phyloP scores from a whole-genome alignment of 2,329 filamentous ascomycete species.

The Alternaria sp. region DNA sequence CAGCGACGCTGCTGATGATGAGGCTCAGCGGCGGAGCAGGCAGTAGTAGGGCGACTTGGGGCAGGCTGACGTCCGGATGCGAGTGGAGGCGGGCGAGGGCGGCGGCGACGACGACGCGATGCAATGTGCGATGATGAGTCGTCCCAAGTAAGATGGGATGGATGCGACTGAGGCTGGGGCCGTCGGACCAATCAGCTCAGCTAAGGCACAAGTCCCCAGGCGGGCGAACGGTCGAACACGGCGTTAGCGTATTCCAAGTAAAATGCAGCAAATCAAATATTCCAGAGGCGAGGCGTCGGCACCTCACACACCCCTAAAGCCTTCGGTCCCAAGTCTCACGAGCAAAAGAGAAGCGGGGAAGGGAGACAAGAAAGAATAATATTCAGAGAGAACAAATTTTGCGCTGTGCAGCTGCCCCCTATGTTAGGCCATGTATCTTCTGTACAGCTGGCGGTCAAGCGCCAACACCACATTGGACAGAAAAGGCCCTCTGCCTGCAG shows the following conservation, averaged over 20 bases:
- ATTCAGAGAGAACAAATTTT: constrained; percentile 14
- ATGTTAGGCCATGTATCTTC: constrained; percentile 22
- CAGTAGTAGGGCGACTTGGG: constrained; percentile 11
- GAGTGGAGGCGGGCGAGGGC: background rate
- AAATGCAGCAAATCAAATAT: constrained; percentile 16
- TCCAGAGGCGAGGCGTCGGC: constrained; percentile 10
- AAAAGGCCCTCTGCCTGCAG: constrained; percentile 27
- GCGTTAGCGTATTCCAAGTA: constrained; percentile 14
- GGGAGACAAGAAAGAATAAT: constrained; percentile 12
- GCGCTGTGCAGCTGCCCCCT: constrained; percentile 26
- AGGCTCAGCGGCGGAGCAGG: constrained; percentile 2
- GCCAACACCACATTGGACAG: constrained; percentile 14
- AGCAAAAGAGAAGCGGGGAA: constrained; percentile 20
- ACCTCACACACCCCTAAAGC: constrained; percentile 22
- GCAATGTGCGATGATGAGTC: constrained; percentile 25
- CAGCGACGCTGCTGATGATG: no score
- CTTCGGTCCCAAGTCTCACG: constrained; percentile 25
- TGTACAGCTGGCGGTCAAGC: constrained; percentile 42
- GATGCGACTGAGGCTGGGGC: constrained; percentile 20
- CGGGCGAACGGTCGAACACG: constrained; percentile 2
- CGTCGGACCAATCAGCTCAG: constrained; percentile 25
- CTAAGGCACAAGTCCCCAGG: background rate
- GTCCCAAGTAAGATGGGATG: constrained; percentile 26
- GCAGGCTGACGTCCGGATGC: constrained; percentile 22
- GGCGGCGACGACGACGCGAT: constrained; percentile 10